Evolutionary conservation across 1,284 basidiomycete species (phyloP).

Genomic region (Malassezia yamatoensis): DNA sequence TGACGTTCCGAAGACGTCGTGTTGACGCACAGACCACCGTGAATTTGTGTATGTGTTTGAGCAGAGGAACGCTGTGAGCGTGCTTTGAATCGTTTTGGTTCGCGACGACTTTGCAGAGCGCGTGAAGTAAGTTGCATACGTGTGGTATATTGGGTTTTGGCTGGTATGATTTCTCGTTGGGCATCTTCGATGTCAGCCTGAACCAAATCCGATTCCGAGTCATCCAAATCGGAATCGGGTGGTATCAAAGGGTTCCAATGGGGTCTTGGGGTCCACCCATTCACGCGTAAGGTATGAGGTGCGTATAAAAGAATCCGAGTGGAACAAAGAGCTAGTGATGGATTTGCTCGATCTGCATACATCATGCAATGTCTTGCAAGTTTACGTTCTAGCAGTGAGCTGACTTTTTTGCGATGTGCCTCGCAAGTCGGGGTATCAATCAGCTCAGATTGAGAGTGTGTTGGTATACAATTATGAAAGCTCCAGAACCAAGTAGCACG

Average conservation of each 20-base stretch:
- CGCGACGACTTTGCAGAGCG: conserved; percentile 17
- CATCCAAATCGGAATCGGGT: neutral
- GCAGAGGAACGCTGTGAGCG: neutral
- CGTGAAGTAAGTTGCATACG: conserved; percentile 19
- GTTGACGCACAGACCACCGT: neutral
- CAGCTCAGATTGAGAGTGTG: neutral
- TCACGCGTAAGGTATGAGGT: conserved; percentile 19
- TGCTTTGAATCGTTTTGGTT: conserved; percentile 14
- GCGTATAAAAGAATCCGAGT: conserved; percentile 25
- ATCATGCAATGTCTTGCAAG: conserved; percentile 24
- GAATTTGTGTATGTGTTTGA: neutral
- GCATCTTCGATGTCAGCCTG: neutral
- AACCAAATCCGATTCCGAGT: neutral
- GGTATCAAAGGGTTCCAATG: conserved; percentile 19
- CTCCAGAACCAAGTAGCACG: neutral
- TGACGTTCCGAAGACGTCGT: conserved; percentile 9
- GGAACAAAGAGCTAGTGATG: conserved; percentile 15
- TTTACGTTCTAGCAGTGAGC: conserved; percentile 26
- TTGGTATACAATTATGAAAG: neutral
- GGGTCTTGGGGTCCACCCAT: conserved; percentile 25
- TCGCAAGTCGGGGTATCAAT: conserved; percentile 9
- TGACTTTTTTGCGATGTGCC: conserved; percentile 22
- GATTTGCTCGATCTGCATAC: conserved; percentile 12
- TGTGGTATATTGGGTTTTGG: neutral
- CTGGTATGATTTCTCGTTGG: too few species aligned